Percentiles rank a stretch among this genome's conserved stretches.
phyloP scores from a whole-genome alignment of 768 basidiomycete species.

The Lactarius akahatsu region DNA sequence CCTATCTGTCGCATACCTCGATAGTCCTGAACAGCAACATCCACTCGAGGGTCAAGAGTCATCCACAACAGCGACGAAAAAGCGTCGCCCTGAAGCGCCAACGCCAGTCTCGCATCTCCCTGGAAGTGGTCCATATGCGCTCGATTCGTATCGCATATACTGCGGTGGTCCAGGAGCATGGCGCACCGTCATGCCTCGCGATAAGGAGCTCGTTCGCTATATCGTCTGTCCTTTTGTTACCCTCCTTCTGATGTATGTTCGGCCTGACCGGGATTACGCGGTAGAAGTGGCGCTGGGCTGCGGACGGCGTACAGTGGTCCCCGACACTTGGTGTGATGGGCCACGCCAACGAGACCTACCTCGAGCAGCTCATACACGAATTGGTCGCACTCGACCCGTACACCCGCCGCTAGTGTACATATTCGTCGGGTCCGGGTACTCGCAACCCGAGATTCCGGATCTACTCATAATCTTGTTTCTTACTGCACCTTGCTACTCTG shows the following conservation, averaged over 20 bases:
- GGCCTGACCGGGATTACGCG: neutral
- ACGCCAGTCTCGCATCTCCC: conserved; percentile 56
- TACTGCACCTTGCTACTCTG: neutral
- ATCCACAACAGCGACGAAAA: neutral
- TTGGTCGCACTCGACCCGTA: conserved; percentile 24
- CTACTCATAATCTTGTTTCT: neutral
- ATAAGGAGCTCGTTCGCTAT: conserved; percentile 70
- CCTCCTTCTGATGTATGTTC: neutral
- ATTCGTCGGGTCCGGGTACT: neutral
- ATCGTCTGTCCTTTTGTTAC: conserved; percentile 46
- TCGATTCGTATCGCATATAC: conserved; percentile 77
- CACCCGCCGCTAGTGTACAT: neutral
- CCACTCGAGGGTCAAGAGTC: no score
- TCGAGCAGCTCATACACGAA: conserved; percentile 26
- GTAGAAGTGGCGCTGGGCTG: conserved; percentile 78
- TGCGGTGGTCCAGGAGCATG: conserved; percentile 51
- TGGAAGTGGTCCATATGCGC: conserved; percentile 67
- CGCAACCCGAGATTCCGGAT: neutral
- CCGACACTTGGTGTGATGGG: conserved; percentile 45
- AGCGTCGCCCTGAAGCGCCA: conserved; percentile 26
- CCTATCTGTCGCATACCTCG: conserved; percentile 53
- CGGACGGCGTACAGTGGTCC: conserved; percentile 51
- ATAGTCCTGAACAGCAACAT: conserved; percentile 36
- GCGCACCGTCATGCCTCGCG: conserved; percentile 59
- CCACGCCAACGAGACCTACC: conserved; percentile 20